Conservation (phyloP, 768 basidiomycete genomes). For the Holtermanniella nyarrowii region DNA sequence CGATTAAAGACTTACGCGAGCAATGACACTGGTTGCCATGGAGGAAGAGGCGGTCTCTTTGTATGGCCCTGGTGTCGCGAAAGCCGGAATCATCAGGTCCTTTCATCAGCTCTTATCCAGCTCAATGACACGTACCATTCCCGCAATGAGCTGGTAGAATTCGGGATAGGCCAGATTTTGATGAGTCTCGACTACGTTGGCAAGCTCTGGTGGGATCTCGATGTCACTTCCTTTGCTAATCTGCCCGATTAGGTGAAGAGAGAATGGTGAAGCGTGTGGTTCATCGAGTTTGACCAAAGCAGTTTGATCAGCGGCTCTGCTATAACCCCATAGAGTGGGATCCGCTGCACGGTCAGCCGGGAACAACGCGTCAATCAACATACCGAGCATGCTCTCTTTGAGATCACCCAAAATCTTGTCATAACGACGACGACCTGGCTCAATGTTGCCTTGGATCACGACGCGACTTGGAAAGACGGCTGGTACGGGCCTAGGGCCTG, state of each 20-base stretch:
- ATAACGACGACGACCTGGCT: background rate
- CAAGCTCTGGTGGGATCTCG: background rate
- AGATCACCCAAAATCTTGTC: background rate
- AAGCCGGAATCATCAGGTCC: background rate
- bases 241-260: background rate
- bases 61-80: background rate
- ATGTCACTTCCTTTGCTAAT: background rate
- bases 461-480: background rate
- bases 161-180: background rate
- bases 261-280: background rate
- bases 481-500: background rate
- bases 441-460: background rate
- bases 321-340: background rate
- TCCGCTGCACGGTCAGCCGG: background rate
- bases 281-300: background rate
- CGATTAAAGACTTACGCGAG: background rate
- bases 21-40: background rate
- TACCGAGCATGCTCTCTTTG: background rate
- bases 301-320: background rate
- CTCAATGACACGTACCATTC: background rate
- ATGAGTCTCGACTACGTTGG: background rate
- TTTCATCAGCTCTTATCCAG: background rate
- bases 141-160: background rate
- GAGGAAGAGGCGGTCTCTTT: background rate
- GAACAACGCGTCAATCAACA: background rate